A percentile compares a stretch with the other conserved stretches of the same genome.
Conservation (phyloP, 495 filamentous ascomycete genomes). For the Tuber aestivum region DNA sequence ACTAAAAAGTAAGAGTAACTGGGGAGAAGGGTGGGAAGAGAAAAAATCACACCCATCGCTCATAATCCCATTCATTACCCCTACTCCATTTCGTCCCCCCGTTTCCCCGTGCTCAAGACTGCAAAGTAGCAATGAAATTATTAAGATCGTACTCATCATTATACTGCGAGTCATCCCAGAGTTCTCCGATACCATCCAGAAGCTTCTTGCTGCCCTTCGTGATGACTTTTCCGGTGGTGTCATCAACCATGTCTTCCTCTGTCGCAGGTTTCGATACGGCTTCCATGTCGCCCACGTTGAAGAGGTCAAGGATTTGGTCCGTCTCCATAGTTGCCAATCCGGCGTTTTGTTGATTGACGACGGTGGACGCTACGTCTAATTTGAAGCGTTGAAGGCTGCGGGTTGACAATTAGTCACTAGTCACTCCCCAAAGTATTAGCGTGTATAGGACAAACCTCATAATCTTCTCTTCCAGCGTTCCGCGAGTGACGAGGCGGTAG, state of each 20-base stretch:
- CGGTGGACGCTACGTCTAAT: conserved; percentile 94
- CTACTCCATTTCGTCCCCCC: background rate
- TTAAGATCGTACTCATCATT: conserved; percentile 95
- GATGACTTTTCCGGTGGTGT: conserved; percentile 80
- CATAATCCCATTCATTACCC: background rate
- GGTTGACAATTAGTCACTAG: conserved; percentile 13
- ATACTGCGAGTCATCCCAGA: conserved; percentile 95
- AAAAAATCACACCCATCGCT: background rate
- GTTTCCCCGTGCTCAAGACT: conserved; percentile 39
- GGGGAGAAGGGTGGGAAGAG: background rate
- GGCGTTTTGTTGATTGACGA: conserved; percentile 98
- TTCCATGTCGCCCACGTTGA: conserved; percentile 79
- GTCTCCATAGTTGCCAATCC: conserved; percentile 95
- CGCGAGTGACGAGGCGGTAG: conserved; percentile 91
- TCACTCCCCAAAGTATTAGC: conserved; percentile 7
- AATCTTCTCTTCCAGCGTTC: conserved; percentile 98
- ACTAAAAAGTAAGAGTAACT: background rate
- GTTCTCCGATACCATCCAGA: conserved; percentile 87
- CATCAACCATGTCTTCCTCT: conserved; percentile 91
- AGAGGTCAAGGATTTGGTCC: conserved; percentile 93
- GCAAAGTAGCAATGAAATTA: conserved; percentile 86
- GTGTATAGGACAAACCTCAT: conserved; percentile 57
- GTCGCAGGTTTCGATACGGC: conserved; percentile 56
- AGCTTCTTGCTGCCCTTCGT: conserved; percentile 92
- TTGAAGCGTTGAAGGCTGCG: conserved; percentile 94